Evolutionary conservation across 805 yeast species (phyloP).

Genomic region (Yamadazyma akitaensis): DNA sequence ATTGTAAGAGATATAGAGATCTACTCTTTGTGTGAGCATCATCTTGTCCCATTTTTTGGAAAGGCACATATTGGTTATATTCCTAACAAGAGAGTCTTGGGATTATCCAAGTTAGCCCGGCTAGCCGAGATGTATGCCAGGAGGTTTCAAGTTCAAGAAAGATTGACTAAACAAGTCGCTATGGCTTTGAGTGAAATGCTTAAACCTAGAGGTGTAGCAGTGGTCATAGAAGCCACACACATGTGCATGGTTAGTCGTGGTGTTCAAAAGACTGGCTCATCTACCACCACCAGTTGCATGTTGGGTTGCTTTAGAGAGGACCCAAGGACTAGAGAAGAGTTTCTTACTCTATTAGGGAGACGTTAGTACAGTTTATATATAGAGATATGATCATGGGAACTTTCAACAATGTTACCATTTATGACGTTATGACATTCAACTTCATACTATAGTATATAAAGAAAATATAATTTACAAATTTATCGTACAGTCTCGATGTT

Average conservation of each 20-base stretch:
- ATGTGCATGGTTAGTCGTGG: slow-evolving; percentile 99
- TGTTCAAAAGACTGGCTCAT: slow-evolving; percentile 90
- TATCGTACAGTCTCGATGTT: neutral
- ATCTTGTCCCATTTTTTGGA: slow-evolving; percentile 95
- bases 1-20: slow-evolving; percentile 93
- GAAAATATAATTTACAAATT: neutral
- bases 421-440: slow-evolving; percentile 35
- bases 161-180: slow-evolving; percentile 95
- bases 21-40: slow-evolving; percentile 94
- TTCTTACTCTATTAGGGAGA: slow-evolving; percentile 74
- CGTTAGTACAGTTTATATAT: slow-evolving; percentile 23
- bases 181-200: slow-evolving; percentile 89
- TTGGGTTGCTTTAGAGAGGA: slow-evolving; percentile 91
- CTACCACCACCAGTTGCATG: slow-evolving; percentile 95
- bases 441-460: slow-evolving; percentile 16
- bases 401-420: slow-evolving; percentile 17
- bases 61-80: slow-evolving; percentile 98
- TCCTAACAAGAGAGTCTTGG: slow-evolving; percentile 90
- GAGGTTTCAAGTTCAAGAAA: slow-evolving; percentile 95
- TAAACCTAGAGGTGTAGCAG: slow-evolving; percentile 96
- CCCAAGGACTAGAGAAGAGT: slow-evolving; percentile 95
- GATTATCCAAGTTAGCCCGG: slow-evolving; percentile 88
- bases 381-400: slow-evolving; percentile 5
- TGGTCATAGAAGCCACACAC: slow-evolving; percentile 95
- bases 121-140: slow-evolving; percentile 96